A percentile compares a stretch with the other conserved stretches of the same genome.
Evolutionary conservation across 1,139 yeast genomes (phyloP).

Genomic region (Saccharomyces hybrid): DNA sequence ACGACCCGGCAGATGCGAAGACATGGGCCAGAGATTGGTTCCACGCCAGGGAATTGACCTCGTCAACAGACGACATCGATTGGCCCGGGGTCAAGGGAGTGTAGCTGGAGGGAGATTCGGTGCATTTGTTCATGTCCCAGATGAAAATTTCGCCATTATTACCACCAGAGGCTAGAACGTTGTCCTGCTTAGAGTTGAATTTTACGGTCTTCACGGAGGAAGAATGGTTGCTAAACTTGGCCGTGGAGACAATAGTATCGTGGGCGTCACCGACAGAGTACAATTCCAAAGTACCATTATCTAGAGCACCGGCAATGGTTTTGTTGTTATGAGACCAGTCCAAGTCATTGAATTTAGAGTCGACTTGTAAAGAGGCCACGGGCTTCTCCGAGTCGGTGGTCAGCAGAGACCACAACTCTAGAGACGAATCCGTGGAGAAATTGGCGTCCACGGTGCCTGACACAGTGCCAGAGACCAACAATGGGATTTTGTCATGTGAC

Average conservation of each 20-base stretch:
- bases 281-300: constrained; percentile 69
- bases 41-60: constrained; percentile 81
- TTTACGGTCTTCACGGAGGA: constrained; percentile 67
- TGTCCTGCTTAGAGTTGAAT: constrained; percentile 68
- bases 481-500: constrained; percentile 71
- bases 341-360: constrained; percentile 59
- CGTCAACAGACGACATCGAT: constrained; percentile 76
- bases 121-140: constrained; percentile 71
- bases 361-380: constrained; percentile 47
- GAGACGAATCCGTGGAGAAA: constrained; percentile 66
- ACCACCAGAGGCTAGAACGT: constrained; percentile 81
- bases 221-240: constrained; percentile 53
- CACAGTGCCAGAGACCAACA: constrained; percentile 81
- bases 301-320: constrained; percentile 85
- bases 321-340: constrained; percentile 70
- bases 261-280: constrained; percentile 46
- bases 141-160: constrained; percentile 76
- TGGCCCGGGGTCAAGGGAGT: constrained; percentile 68
- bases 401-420: constrained; percentile 73
- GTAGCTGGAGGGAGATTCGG: constrained; percentile 26
- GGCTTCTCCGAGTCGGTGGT: constrained; percentile 42
- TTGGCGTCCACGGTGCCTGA: constrained; percentile 92
- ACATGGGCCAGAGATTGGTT: constrained; percentile 79
- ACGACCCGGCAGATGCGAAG: constrained; percentile 77
- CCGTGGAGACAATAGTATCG: constrained; percentile 43